phyloP scores from a whole-genome alignment of 768 basidiomycete genomes.

The Mycena haematopus region DNA sequence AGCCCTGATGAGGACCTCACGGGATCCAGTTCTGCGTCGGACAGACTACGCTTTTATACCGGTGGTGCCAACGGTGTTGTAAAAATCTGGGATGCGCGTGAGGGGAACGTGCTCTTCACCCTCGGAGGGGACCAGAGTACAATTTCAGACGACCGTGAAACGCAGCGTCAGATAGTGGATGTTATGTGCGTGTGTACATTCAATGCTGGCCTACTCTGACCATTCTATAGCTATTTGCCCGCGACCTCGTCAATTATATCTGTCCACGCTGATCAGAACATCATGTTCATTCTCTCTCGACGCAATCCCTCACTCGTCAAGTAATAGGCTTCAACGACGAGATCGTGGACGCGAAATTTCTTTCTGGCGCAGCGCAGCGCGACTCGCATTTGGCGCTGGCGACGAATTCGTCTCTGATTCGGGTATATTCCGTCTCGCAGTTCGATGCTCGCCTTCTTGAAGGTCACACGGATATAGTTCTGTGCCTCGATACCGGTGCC shows the following conservation, averaged over 20 bases:
- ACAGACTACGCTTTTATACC: slow-evolving; percentile 75
- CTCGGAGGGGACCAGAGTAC: slow-evolving; percentile 57
- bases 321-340: slow-evolving; percentile 98
- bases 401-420: slow-evolving; percentile 96
- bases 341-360: slow-evolving; percentile 88
- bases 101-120: slow-evolving; percentile 66
- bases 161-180: slow-evolving; percentile 83
- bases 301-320: slow-evolving; percentile 71
- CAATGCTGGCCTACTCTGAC: slow-evolving; percentile 10
- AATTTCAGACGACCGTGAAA: slow-evolving; percentile 65
- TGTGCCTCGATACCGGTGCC: slow-evolving; percentile 76
- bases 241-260: slow-evolving; percentile 72
- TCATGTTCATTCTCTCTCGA: slow-evolving; percentile 87
- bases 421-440: slow-evolving; percentile 78
- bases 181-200: slow-evolving; percentile 68
- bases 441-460: slow-evolving; percentile 86
- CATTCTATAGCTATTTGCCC: slow-evolving; percentile 66
- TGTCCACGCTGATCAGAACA: slow-evolving; percentile 96
- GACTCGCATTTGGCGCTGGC: slow-evolving; percentile 90
- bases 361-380: slow-evolving; percentile 48
- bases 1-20: slow-evolving; percentile 55
- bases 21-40: slow-evolving; percentile 46
- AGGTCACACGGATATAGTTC: slow-evolving; percentile 91
- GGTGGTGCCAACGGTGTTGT: slow-evolving; percentile 91
- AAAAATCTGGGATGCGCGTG: slow-evolving; percentile 82